Conservation (phyloP, 192 early-diverging fungal genomes). For the Coemansia sp. region DNA sequence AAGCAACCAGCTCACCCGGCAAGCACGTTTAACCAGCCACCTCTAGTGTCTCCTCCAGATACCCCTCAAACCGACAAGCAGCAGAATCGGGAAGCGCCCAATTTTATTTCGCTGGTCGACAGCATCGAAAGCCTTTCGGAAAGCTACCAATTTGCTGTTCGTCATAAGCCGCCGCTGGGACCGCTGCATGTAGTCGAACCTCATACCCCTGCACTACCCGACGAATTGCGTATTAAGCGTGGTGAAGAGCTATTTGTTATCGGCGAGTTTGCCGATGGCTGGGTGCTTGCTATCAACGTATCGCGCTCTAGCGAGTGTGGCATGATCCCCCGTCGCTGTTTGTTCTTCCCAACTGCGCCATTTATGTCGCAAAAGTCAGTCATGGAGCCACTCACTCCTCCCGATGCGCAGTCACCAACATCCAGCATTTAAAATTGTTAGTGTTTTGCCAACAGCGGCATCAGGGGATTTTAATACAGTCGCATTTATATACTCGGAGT, state of each 20-base stretch:
- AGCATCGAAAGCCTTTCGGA: slow-evolving; percentile 48
- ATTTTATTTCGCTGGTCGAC: slow-evolving; percentile 17
- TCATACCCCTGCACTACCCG: slow-evolving; percentile 26
- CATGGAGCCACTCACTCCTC: slow-evolving; percentile 3
- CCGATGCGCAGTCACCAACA: neutral
- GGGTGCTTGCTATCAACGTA: slow-evolving; percentile 39
- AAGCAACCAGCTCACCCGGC: neutral
- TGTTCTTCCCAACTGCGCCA: slow-evolving; percentile 40
- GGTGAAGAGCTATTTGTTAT: slow-evolving; percentile 35
- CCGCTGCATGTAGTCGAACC: slow-evolving; percentile 34
- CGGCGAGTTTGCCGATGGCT: slow-evolving; percentile 51
- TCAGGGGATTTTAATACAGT: slow-evolving; percentile 25
- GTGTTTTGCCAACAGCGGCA: slow-evolving; percentile 3
- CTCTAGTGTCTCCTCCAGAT: slow-evolving; percentile 2
- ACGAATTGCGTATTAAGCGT: slow-evolving; percentile 28
- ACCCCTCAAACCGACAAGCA: neutral
- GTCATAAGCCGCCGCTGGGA: slow-evolving; percentile 43
- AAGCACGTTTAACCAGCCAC: neutral
- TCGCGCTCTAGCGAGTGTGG: slow-evolving; percentile 36
- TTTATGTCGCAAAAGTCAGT: slow-evolving; percentile 32
- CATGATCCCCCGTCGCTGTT: slow-evolving; percentile 47
- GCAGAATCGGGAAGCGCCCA: neutral
- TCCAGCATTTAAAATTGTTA: neutral
- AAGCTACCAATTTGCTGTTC: slow-evolving; percentile 44
- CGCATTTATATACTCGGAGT: neutral